Percentiles rank a stretch among this genome's conserved stretches.
Conservation (phyloP, 2,329 filamentous ascomycete species). For the Apiospora sp. region DNA sequence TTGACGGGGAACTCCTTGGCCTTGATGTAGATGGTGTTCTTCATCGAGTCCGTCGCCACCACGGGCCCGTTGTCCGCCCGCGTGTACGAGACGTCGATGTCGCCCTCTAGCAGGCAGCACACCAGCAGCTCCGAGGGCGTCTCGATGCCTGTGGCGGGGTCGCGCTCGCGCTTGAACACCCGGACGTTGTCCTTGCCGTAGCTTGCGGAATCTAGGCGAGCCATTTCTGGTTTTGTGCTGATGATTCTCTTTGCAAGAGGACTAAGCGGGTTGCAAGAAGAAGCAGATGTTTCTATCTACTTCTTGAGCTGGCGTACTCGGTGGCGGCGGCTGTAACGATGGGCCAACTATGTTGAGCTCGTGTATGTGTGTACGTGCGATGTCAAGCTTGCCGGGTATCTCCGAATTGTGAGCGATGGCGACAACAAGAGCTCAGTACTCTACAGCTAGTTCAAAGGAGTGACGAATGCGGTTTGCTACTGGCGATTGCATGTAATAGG, state of each 20-base stretch:
- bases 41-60: slow-evolving; percentile 96
- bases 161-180: slow-evolving; percentile 90
- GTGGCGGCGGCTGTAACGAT: background rate
- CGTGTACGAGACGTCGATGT: slow-evolving; percentile 91
- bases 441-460: slow-evolving; percentile 7
- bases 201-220: slow-evolving; percentile 68
- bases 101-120: slow-evolving; percentile 89
- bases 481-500: background rate
- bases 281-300: background rate
- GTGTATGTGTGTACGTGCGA: slow-evolving; percentile 16
- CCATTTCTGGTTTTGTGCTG: slow-evolving; percentile 49
- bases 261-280: background rate
- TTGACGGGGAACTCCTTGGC: slow-evolving; percentile 93
- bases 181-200: slow-evolving; percentile 99
- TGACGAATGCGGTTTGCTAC: slow-evolving; percentile 2
- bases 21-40: slow-evolving; percentile 95
- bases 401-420: background rate
- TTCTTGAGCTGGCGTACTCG: background rate
- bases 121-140: slow-evolving; percentile 95
- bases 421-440: background rate
- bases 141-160: slow-evolving; percentile 79
- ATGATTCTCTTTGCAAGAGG: background rate
- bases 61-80: slow-evolving; percentile 92
- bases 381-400: slow-evolving; percentile 13
- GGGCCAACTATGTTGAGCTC: background rate